Evolutionary conservation across 176 grass and related monocot species (phyloP).

Genomic region (Ampelocalamus luodianensis): DNA sequence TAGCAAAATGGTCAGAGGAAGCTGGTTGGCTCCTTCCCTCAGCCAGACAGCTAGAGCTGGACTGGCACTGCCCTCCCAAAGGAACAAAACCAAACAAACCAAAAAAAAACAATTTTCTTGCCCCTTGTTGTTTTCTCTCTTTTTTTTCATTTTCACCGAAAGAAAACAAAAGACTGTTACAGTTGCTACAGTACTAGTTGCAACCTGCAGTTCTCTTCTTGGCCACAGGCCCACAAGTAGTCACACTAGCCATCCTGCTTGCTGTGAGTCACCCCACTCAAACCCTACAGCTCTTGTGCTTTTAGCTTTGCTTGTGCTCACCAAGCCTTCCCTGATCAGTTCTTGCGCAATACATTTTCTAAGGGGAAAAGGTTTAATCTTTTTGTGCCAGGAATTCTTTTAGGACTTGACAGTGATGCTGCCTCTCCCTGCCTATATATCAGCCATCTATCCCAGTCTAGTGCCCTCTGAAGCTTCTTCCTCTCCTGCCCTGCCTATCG

Average conservation of each 20-base stretch:
- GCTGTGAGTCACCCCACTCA: constrained; percentile 13
- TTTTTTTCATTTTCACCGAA: neutral
- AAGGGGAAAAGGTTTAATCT: neutral
- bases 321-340: constrained; percentile 20
- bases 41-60: constrained; percentile 52
- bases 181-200: neutral
- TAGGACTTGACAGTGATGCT: constrained; percentile 37
- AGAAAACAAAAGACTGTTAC: neutral
- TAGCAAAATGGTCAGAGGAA: constrained; percentile 40
- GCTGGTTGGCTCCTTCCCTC: constrained; percentile 48
- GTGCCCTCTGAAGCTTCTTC: constrained; percentile 20
- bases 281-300: neutral
- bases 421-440: constrained; percentile 54
- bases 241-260: constrained; percentile 13
- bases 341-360: neutral
- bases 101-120: neutral
- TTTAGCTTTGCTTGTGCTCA: neutral
- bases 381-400: neutral
- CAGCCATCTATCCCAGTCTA: constrained; percentile 35
- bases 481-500: neutral
- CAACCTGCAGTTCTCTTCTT: neutral
- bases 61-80: constrained; percentile 49
- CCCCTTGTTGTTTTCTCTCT: neutral
- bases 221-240: neutral
- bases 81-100: neutral